Conservation (phyloP, 345 rosid species). For the Brassica carinata region DNA sequence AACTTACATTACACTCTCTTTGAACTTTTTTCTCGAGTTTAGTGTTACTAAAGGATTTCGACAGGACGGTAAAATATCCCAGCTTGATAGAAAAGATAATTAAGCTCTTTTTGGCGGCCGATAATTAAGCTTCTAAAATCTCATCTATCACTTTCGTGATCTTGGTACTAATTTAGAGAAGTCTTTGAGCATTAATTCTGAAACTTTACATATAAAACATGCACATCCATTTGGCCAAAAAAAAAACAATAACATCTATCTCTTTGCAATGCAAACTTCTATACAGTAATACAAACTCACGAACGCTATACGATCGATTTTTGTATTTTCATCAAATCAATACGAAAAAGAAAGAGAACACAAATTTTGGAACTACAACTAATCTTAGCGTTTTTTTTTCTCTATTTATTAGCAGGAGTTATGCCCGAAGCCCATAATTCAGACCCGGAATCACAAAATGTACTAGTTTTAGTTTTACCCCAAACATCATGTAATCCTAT, state of each 20-base stretch:
- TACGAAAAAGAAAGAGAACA: too few species aligned
- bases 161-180: neutral
- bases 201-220: neutral
- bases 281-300: neutral
- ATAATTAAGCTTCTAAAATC: neutral
- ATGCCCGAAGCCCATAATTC: too few species aligned
- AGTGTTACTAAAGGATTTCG: constrained; percentile 5
- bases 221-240: neutral
- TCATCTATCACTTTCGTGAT: neutral
- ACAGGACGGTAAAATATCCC: neutral
- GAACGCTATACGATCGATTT: too few species aligned
- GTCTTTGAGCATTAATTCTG: neutral
- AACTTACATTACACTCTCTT: constrained; percentile 21
- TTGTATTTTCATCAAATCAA: too few species aligned
- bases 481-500: too few species aligned
- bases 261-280: neutral
- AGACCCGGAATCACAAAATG: too few species aligned
- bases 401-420: too few species aligned
- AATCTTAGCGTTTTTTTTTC: too few species aligned
- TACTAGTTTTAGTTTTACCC: too few species aligned
- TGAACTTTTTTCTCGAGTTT: constrained; percentile 3
- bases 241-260: neutral
- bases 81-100: neutral
- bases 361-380: too few species aligned
- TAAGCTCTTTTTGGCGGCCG: neutral